These are phyloP conservation scores for Candida wancherniae DNA, from an alignment of 805 yeast species.

Conservation along the genomic window DNA sequence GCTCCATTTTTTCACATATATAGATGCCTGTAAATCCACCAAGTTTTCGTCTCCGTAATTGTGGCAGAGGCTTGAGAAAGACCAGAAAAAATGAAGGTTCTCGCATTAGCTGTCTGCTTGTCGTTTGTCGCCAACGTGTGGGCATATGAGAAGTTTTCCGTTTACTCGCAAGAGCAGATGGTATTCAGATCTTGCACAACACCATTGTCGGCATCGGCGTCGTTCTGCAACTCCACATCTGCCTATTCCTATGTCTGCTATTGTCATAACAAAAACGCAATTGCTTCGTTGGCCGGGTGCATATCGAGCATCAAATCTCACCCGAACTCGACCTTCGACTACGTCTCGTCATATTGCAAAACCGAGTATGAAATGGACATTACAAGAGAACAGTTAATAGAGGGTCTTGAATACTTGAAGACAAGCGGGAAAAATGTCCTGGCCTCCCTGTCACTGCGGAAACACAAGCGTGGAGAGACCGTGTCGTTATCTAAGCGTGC, in stretches of 20 bases:
- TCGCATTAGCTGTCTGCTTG: too few species aligned
- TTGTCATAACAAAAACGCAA: constrained; percentile 5
- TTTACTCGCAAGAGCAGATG: constrained; percentile 2
- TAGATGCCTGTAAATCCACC: too few species aligned
- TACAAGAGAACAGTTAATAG: background rate
- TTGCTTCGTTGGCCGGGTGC: constrained; percentile 8
- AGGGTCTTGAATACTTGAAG: constrained; percentile 2
- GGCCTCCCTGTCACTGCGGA: too few species aligned
- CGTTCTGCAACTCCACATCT: constrained; percentile 2
- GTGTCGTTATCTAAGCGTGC: too few species aligned
- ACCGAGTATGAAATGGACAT: background rate
- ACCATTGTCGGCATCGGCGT: constrained; percentile 4
- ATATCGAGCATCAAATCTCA: background rate
- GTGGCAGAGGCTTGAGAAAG: too few species aligned
- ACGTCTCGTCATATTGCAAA: constrained; percentile 1
- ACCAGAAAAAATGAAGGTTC: too few species aligned
- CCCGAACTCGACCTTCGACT: background rate
- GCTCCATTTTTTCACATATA: too few species aligned
- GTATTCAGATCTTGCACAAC: constrained; percentile 3
- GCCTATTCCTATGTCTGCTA: constrained; percentile 2
- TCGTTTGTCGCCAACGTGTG: constrained; percentile 1
- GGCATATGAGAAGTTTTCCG: constrained; percentile 3
- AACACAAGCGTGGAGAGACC: too few species aligned
- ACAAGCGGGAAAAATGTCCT: constrained; percentile 5
- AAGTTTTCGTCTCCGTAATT: too few species aligned